Conservation (phyloP, 139 green algal species). For the Chlamydomonas schloesseri region DNA sequence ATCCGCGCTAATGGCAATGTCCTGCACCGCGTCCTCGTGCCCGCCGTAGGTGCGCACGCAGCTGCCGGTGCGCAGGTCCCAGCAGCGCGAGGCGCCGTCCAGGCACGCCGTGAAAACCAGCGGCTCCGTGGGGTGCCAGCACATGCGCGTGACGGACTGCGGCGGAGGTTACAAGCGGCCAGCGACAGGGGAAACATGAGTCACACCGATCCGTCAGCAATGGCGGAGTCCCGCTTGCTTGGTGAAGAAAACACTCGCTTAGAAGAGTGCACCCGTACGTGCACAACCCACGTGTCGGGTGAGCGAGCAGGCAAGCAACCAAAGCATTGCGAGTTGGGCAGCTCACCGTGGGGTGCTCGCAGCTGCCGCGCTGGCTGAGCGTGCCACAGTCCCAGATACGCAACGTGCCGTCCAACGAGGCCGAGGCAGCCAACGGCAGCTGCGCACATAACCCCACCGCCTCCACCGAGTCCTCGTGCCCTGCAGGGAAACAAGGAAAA, state of each 20-base stretch:
- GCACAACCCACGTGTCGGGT: no score
- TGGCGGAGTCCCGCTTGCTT: no score
- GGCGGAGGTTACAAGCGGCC: no score
- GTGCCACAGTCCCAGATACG: slow-evolving; percentile 81
- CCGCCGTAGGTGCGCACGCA: slow-evolving; percentile 68
- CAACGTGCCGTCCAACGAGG: slow-evolving; percentile 81
- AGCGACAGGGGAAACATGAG: no score
- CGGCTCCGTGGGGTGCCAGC: slow-evolving; percentile 71
- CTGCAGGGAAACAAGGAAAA: slow-evolving; percentile 48
- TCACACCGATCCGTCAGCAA: no score
- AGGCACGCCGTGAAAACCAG: slow-evolving; percentile 84
- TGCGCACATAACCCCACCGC: slow-evolving; percentile 70
- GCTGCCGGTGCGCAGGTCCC: slow-evolving; percentile 79
- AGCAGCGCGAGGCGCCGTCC: slow-evolving; percentile 84
- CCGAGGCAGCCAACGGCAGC: slow-evolving; percentile 72
- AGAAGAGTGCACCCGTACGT: no score
- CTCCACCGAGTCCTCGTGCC: slow-evolving; percentile 86
- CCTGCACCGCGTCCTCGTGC: slow-evolving; percentile 77
- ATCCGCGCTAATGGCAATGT: slow-evolving; percentile 74
- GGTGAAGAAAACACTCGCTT: no score
- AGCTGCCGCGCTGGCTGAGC: slow-evolving; percentile 61
- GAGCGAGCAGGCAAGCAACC: no score
- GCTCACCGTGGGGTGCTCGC: slow-evolving; percentile 77
- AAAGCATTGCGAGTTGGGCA: no score
- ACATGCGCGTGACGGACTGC: slow-evolving; percentile 69